Evolutionary conservation across 2,329 filamentous ascomycete species (phyloP), one percentile per base, ranked within the genome.

Genomic region (Thielaviopsis musarum): DNA sequence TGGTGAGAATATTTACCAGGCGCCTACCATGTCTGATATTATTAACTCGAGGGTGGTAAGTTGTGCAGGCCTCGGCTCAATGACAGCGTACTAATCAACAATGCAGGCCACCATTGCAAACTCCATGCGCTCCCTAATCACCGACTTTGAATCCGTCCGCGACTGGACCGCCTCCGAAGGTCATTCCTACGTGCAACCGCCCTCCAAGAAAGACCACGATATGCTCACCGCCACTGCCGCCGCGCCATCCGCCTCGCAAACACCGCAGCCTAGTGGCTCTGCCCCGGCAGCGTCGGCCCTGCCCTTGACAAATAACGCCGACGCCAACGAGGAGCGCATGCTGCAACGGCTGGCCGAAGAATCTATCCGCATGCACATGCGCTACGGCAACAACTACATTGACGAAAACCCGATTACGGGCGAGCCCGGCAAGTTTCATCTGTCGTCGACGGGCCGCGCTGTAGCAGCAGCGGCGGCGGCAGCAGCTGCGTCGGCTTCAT

Each of bases 371-470:
- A 73, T 80, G 49, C 79, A 82, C 64, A 72, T 80, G 69, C 75
- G 74, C 63, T 80, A 78, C 64, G 82, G 81, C 45, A 77, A 80
- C 55, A 81, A 85, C 63, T 85, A 82, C 66, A 79, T 85, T 69
- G 80, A 85, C 68, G 80, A 84, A 68, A 85, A 83, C 64, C 81
- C 82, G 51, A 84, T 85, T 65, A 84, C 81, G 0, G 82, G 83
- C 55, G 75, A 77, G 30, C 82, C 82, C 0, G 82, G 82, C 56
- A 80, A 82, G 58, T 85, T 85, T 68, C 80, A 84, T 64, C 74
- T 84, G 12, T 77, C 78, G 9, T 81, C 79, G 7, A 83, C 80
- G 0, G 81, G 82, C 1, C 75, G 60, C 30, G 51, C 52, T 49
- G 53, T 34, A 1, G 60, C 56, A 13, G 80, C 58, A 78, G 78